A percentile compares a stretch with the other conserved stretches of the same genome.
Evolutionary conservation across 805 yeast genomes (phyloP).

Genomic region (Candida nitratophila): DNA sequence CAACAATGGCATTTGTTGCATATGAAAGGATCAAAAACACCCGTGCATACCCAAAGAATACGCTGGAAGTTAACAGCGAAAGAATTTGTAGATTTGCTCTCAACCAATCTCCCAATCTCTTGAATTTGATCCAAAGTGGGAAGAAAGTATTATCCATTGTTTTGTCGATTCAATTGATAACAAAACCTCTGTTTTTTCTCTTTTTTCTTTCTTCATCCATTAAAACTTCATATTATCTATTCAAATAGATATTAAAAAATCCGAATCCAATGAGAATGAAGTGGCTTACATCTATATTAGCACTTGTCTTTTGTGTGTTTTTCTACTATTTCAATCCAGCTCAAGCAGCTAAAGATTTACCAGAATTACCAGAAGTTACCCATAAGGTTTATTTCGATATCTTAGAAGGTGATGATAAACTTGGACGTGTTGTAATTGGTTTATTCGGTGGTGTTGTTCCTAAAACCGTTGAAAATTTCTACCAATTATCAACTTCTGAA

Average conservation of each 20-base stretch:
- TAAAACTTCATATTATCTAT: too few relatives aligned
- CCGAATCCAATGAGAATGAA: background rate
- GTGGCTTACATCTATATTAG: background rate
- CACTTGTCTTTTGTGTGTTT: conserved; percentile 10
- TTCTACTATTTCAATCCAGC: conserved; percentile 10
- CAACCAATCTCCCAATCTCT: too few relatives aligned
- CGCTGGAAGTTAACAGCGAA: too few relatives aligned
- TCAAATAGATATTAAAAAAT: background rate
- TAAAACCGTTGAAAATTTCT: conserved; percentile 84
- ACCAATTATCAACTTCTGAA: conserved; percentile 69
- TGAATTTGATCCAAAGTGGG: too few relatives aligned
- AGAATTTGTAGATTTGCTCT: background rate
- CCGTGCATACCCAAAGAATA: too few relatives aligned
- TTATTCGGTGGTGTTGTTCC: conserved; percentile 83
- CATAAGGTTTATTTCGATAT: conserved; percentile 82
- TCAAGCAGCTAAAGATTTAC: conserved; percentile 7
- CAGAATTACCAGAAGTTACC: conserved; percentile 53
- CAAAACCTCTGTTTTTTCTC: too few relatives aligned
- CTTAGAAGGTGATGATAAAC: conserved; percentile 55
- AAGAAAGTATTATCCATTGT: too few relatives aligned
- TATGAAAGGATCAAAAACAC: too few relatives aligned
- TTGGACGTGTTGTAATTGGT: conserved; percentile 85
- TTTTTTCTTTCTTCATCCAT: too few relatives aligned
- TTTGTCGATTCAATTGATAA: too few relatives aligned
- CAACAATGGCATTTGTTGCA: too few relatives aligned